These are phyloP conservation scores for Limonomyces culmigenus DNA, from an alignment of 1,284 basidiomycete species.

Conservation along the genomic window DNA sequence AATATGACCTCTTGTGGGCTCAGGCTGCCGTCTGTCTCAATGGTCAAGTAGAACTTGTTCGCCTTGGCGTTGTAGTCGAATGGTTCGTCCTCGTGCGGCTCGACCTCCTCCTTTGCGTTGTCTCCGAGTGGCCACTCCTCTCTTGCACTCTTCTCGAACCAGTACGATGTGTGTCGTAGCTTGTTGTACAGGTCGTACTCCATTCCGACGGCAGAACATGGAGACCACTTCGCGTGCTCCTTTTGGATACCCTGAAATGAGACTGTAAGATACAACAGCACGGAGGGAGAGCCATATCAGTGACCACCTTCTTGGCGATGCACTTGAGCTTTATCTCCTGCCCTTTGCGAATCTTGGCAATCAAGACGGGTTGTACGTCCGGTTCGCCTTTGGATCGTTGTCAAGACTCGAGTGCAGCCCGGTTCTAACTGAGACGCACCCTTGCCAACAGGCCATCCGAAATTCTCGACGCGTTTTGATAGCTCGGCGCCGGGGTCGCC, in stretches of 20 bases:
- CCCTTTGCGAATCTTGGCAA: slow-evolving; percentile 87
- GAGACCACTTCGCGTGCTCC: slow-evolving; percentile 99
- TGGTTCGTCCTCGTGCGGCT: slow-evolving; percentile 58
- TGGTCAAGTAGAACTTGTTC: slow-evolving; percentile 78
- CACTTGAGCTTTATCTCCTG: slow-evolving; percentile 84
- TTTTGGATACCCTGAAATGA: slow-evolving; percentile 77
- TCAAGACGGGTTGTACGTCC: slow-evolving; percentile 52
- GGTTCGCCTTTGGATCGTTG: slow-evolving; percentile 31
- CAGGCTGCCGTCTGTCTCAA: slow-evolving; percentile 83
- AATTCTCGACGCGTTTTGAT: slow-evolving; percentile 53
- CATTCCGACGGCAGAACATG: slow-evolving; percentile 86
- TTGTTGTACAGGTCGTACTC: slow-evolving; percentile 99
- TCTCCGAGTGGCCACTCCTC: slow-evolving; percentile 73
- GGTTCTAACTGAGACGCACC: slow-evolving; percentile 22
- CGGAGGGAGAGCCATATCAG: slow-evolving; percentile 2
- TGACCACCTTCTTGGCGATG: slow-evolving; percentile 76
- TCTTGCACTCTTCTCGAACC: slow-evolving; percentile 76
- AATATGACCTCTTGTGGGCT: slow-evolving; percentile 80
- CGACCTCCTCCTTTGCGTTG: slow-evolving; percentile 66
- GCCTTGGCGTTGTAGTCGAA: slow-evolving; percentile 85
- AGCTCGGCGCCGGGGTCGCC: slow-evolving; percentile 50
- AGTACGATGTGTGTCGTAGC: slow-evolving; percentile 88
- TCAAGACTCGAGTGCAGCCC: not conserved
- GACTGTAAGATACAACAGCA: slow-evolving; percentile 2
- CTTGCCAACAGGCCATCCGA: slow-evolving; percentile 82